Percentiles rank a stretch among this genome's conserved stretches.
Evolutionary conservation across 2,329 filamentous ascomycete species (phyloP).

Genomic region (Colletotrichum truncatum): DNA sequence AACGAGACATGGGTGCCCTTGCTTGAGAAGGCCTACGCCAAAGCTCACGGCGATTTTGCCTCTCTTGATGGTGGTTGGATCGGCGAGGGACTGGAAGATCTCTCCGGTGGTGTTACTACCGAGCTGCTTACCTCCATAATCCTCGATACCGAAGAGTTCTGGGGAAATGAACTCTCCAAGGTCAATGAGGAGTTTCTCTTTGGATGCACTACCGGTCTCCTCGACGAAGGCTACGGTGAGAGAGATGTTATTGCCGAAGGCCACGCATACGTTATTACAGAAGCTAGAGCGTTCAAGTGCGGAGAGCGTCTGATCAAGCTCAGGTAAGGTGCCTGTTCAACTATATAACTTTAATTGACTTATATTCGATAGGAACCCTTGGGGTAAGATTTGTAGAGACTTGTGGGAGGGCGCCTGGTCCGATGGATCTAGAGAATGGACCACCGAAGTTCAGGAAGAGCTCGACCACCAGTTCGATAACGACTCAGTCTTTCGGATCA

Average conservation of each 20-base stretch:
- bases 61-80: slow-evolving; percentile 77
- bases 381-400: slow-evolving; percentile 66
- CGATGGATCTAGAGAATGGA: slow-evolving; percentile 71
- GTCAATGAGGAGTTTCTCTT: slow-evolving; percentile 85
- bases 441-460: slow-evolving; percentile 64
- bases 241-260: slow-evolving; percentile 66
- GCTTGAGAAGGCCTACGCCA: slow-evolving; percentile 85
- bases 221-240: slow-evolving; percentile 69
- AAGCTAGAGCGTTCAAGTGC: slow-evolving; percentile 60
- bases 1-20: slow-evolving; percentile 87
- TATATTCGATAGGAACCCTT: slow-evolving; percentile 59
- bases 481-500: slow-evolving; percentile 72
- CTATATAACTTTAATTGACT: neutral
- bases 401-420: slow-evolving; percentile 69
- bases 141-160: slow-evolving; percentile 82
- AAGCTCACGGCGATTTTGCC: slow-evolving; percentile 81
- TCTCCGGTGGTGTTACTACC: slow-evolving; percentile 75
- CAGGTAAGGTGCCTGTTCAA: slow-evolving; percentile 40
- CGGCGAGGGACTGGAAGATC: slow-evolving; percentile 67
- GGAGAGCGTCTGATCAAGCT: slow-evolving; percentile 66
- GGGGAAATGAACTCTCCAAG: slow-evolving; percentile 81
- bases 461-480: slow-evolving; percentile 68
- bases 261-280: slow-evolving; percentile 70
- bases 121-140: slow-evolving; percentile 76
- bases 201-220: slow-evolving; percentile 72